Base-by-base conservation (phyloP, 768 basidiomycete species). In the Naganishia friedmannii region DNA sequence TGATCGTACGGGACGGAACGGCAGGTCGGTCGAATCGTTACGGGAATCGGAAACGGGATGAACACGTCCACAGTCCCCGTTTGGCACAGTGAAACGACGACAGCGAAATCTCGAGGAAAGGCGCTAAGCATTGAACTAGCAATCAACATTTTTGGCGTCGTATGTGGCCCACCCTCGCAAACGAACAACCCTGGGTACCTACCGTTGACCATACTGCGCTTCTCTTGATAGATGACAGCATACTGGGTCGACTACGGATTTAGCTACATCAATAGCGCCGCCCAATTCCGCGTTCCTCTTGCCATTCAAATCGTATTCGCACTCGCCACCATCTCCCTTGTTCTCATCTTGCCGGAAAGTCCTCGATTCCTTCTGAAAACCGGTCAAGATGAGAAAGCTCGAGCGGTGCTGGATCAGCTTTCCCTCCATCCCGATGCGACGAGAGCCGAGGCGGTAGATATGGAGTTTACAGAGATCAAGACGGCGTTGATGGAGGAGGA, bases 221-320 rank as follows among this genome's bases (percentile, higher is more conserved):
- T 48, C 70, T 3, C 17, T 57, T 37, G 69, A 12, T 70, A 71
- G 42, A 72, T 73, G 51, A 39, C 63, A 37, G 70, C 68, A 3
- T 53, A 77, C 57, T 77, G 76, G 76, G 60, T 69, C 56, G 76
- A 72, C 31, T 77, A 77, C 58, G 76, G 74, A 5, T 74, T 77
- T 67, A 55, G 73, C 19, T 46, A 28, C 48, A 65, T 70, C 13
- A 34, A 54, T 7, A 69, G 72, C 3, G 57, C 69, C 23, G 70
- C 66, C 31, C 72, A 70, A 0, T 77, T 73, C 72, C 66, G 76
- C 29, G 65, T 75, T 45, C 76, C 76, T 17, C 65, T 75, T 31
- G 71, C 73, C 21, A 28, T 77, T 21, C 76, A 77, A 58, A 73
- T 72, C 12, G 55, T 74, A 39, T 75, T 73, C 73, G 53, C 66